A percentile compares a stretch with the other conserved stretches of the same genome.
These are phyloP conservation scores for Colletotrichum theobromicola DNA, from an alignment of 2,329 filamentous ascomycete genomes.

Conservation along the genomic window DNA sequence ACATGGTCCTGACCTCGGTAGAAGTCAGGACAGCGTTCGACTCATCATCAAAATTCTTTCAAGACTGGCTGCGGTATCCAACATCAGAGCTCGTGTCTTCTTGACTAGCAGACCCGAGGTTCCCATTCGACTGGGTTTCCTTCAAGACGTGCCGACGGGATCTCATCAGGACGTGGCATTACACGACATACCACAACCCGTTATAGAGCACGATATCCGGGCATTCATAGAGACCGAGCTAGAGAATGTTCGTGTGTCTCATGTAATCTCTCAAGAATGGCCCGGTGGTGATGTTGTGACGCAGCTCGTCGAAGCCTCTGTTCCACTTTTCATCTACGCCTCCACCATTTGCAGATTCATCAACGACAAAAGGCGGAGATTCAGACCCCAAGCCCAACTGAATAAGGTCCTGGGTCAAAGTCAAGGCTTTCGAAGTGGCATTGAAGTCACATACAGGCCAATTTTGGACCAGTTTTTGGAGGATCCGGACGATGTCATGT, in stretches of 20 bases:
- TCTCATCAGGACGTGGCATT: neutral
- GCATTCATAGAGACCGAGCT: neutral
- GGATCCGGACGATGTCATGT: rapidly evolving
- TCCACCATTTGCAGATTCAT: neutral
- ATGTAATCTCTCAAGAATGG: neutral
- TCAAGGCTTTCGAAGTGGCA: rapidly evolving
- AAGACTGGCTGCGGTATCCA: rapidly evolving
- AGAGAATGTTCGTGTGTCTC: rapidly evolving
- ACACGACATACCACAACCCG: neutral
- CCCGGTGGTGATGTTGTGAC: neutral
- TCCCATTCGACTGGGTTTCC: neutral
- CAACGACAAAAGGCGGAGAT: neutral
- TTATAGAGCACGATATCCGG: neutral
- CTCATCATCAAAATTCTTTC: rapidly evolving
- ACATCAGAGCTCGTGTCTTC: neutral
- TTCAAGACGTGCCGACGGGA: neutral
- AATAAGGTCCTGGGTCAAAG: neutral
- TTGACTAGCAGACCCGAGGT: neutral
- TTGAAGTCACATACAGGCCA: neutral
- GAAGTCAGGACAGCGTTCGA: neutral
- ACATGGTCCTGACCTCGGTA: rapidly evolving
- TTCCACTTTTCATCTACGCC: neutral
- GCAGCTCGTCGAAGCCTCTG: neutral
- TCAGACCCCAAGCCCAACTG: neutral
- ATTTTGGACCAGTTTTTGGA: neutral